A percentile compares a stretch with the other conserved stretches of the same genome.
phyloP scores from a whole-genome alignment of 1,139 yeast genomes.

The Suhomyces anneliseae region DNA sequence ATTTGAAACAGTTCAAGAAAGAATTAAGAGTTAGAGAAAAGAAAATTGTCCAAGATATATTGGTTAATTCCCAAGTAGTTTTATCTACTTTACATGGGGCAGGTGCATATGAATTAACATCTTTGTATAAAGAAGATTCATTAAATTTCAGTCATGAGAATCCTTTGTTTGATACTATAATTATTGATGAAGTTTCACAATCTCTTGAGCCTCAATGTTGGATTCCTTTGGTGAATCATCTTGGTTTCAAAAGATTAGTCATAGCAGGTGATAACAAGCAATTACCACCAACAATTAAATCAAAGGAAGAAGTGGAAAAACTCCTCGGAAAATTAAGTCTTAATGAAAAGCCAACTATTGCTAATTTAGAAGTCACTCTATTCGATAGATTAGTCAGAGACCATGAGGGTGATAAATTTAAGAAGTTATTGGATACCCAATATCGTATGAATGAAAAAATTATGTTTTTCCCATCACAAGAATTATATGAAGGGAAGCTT shows the following conservation, averaged over 20 bases:
- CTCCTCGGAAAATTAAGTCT: conserved; percentile 23
- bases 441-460: conserved; percentile 82
- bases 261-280: conserved; percentile 89
- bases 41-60: conserved; percentile 58
- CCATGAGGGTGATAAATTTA: conserved; percentile 46
- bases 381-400: conserved; percentile 76
- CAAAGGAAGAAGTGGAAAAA: conserved; percentile 28
- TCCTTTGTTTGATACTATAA: conserved; percentile 71
- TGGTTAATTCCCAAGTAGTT: conserved; percentile 65
- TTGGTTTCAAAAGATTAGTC: conserved; percentile 59
- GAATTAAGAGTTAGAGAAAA: conserved; percentile 70
- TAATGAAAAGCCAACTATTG: conserved; percentile 23
- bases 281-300: conserved; percentile 74
- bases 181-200: conserved; percentile 95
- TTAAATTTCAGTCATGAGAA: conserved; percentile 20
- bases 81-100: conserved; percentile 88
- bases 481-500: conserved; percentile 63
- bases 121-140: conserved; percentile 39
- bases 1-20: conserved; percentile 64
- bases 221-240: conserved; percentile 81
- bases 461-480: conserved; percentile 75
- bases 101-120: conserved; percentile 65
- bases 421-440: conserved; percentile 65
- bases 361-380: conserved; percentile 59
- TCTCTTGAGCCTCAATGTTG: conserved; percentile 94